Evolutionary conservation across 192 early-diverging fungal species (phyloP), one percentile per base, ranked within the genome.

Genomic region (Coemansia sp.): DNA sequence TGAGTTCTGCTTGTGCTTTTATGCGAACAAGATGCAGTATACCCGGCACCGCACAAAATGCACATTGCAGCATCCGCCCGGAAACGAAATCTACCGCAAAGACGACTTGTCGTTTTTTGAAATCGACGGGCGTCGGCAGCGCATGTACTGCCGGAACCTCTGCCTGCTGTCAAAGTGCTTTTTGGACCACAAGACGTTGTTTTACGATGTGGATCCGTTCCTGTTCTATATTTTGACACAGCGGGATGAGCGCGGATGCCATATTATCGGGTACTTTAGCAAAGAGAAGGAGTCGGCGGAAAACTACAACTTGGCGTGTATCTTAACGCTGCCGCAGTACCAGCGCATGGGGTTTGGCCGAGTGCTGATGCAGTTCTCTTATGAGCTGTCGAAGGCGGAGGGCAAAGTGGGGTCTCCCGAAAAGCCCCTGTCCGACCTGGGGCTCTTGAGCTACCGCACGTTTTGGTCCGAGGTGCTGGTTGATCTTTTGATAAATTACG

Each of bases 161-260:
- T 97, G 93, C 66, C 70, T 99, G 38, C 66, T 99, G 26, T 96
- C 95, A 17, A 99, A 99, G 55, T 79, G 93, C 44, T 97, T 99
- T 66, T 73, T 99, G 60, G 97, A 99, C 77, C 97, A 99, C 84
- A 99, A 99, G 64, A 97, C 95, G 11, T 80, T 99, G 12, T 97
- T 93, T 66, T 99, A 95, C 65, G 95, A 99, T 59, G 95, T 97
- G 10, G 97, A 99, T 48, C 95, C 95, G 5, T 99, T 99, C 69
- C 53, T 97, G 58, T 99, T 95, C 69, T 99, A 99, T 65, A 85
- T 94, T 44, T 89, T 99, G 88, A 94, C 93, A 3, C 68, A 83
- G 61, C 83, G 84, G 41, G 95, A 97, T 61, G 87, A 89, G 23
- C 67, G 82, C 21, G 97, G 97, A 1, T 88, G 82, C 55, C 92